Base-by-base conservation (phyloP, 495 filamentous ascomycete species). In the Amniculicola lignicola region DNA sequence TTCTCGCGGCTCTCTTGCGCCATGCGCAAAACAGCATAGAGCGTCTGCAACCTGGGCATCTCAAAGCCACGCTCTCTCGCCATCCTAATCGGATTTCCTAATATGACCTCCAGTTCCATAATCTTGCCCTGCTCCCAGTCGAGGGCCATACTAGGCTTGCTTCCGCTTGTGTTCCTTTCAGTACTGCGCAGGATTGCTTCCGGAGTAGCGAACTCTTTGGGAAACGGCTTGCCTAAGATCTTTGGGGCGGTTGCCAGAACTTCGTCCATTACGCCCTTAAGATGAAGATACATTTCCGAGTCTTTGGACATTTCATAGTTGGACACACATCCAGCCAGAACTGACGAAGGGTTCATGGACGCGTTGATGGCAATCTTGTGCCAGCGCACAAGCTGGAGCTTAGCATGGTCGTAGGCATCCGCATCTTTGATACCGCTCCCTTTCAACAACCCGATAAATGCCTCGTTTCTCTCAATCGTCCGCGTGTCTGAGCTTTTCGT, bases 331-430 rank as follows among this genome's bases (percentile, higher is more conserved):
- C 78, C 79, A 0, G 73, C 74, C 1, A 85, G 69, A 11, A 85
- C 77, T 3, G 81, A 76, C 4, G 77, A 81, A 2, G 81, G 79
- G 67, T 85, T 85, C 72, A 84, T 82, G 16, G 77, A 75, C 0
- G 79, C 79, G 64, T 85, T 85, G 67, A 84, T 84, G 53, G 74
- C 77, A 21, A 84, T 75, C 65, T 85, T 85, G 59, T 84, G 79
- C 82, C 82, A 85, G 2, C 82, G 67, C 14, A 84, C 73, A 12
- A 73, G 67, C 66, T 83, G 81, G 15, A 85, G 65, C 29, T 73
- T 76, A 14, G 74, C 61, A 61, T 82, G 78, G 15, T 57, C 38
- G 50, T 70, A 67, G 19, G 64, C 54, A 19, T 57, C 54, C 11
- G 54, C 79, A 66, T 85, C 82, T 35, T 70, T 69, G 50, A 85